phyloP scores from a whole-genome alignment of 805 yeast genomes.

The Kuraishia floccosa region DNA sequence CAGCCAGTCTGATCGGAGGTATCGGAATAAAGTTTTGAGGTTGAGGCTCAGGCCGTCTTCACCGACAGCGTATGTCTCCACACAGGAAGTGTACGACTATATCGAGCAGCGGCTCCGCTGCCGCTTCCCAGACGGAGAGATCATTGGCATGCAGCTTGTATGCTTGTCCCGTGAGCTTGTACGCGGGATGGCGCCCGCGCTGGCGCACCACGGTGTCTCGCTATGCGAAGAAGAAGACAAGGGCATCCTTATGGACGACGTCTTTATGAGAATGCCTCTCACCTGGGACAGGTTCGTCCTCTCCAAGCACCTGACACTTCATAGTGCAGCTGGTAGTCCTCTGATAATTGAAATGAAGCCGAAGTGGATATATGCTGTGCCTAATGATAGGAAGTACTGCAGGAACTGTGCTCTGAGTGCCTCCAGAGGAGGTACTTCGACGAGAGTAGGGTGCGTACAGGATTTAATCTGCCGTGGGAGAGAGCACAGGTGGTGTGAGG shows the following conservation, averaged over 20 bases:
- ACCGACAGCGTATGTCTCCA: constrained; percentile 23
- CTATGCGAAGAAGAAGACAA: not conserved
- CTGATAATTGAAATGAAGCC: constrained; percentile 34
- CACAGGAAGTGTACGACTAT: constrained; percentile 29
- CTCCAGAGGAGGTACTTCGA: constrained; percentile 16
- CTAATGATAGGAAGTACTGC: constrained; percentile 19
- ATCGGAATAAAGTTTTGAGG: constrained; percentile 26
- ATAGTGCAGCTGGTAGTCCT: too few species aligned
- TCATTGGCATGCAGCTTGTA: constrained; percentile 9
- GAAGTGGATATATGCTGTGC: constrained; percentile 36
- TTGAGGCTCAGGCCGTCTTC: constrained; percentile 18
- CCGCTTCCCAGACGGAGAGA: constrained; percentile 3
- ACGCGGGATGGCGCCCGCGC: too few species aligned
- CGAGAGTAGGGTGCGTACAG: constrained; percentile 22
- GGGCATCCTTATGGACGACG: constrained; percentile 3
- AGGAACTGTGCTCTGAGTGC: constrained; percentile 32
- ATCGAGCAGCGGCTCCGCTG: constrained; percentile 12
- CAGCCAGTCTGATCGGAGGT: constrained; percentile 19
- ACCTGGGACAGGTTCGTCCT: too few species aligned
- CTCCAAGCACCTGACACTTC: too few species aligned
- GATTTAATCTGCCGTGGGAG: constrained; percentile 21
- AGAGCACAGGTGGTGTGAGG: constrained; percentile 22
- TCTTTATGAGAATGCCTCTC: too few species aligned
- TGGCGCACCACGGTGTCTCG: not conserved
- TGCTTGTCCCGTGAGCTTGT: too few species aligned